phyloP scores from a whole-genome alignment of 257 asterid species.

The Fraxinus quadrangulata region DNA sequence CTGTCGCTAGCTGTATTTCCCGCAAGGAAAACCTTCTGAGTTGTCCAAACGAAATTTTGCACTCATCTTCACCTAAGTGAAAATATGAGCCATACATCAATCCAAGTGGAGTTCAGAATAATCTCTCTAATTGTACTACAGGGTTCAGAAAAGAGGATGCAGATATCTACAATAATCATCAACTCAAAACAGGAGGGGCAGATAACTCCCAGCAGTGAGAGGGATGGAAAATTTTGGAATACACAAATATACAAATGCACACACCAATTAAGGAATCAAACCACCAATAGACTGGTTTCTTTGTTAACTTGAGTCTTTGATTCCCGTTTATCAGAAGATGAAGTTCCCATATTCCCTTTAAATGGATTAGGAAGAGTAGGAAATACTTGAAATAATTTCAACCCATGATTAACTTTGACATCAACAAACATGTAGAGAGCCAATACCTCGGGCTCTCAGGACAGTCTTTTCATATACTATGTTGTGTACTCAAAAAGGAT shows the following conservation, averaged over 20 bases:
- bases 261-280: neutral
- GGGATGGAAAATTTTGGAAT: neutral
- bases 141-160: too few species aligned
- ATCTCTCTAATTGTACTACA: too few species aligned
- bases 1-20: conserved; percentile 80
- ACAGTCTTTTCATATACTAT: neutral
- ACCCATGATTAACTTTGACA: neutral
- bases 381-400: neutral
- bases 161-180: too few species aligned
- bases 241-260: neutral
- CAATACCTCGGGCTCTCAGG: neutral
- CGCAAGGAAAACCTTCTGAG: conserved; percentile 74
- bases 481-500: neutral
- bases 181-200: too few species aligned
- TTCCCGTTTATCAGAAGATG: neutral
- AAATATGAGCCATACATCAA: too few species aligned
- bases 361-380: neutral
- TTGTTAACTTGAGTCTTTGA: neutral
- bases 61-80: conserved; percentile 65
- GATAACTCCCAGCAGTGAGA: neutral
- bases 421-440: neutral
- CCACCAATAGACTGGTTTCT: conserved; percentile 5
- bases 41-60: conserved; percentile 68
- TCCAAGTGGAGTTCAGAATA: too few species aligned
- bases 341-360: neutral